Conservation (phyloP, 2,329 filamentous ascomycete genomes). For the Penicillium polonicum region DNA sequence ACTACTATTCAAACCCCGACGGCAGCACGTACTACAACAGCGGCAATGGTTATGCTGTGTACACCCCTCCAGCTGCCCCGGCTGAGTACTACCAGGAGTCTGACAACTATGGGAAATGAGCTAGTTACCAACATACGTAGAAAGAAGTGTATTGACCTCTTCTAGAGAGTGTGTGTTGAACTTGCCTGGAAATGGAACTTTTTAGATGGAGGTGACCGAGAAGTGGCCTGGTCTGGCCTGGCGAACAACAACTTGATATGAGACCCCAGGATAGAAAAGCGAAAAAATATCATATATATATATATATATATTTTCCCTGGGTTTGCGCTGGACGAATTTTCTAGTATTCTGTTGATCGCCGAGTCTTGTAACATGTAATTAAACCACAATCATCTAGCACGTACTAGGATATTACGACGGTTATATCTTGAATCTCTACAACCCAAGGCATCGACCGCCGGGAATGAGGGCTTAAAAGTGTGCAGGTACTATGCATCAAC, state of each 20-base stretch:
- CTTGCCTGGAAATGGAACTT: not conserved
- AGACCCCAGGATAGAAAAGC: not conserved
- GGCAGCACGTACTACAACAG: constrained; percentile 15
- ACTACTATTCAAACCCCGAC: constrained; percentile 17
- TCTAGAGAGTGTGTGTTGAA: not conserved
- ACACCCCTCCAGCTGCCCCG: not conserved
- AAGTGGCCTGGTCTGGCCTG: not conserved
- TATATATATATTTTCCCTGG: not conserved
- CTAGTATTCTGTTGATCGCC: not conserved
- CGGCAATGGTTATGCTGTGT: constrained; percentile 1
- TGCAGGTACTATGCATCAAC: not conserved
- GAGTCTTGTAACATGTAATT: not conserved
- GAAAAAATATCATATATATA: not conserved
- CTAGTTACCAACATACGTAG: not conserved
- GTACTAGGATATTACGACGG: not conserved
- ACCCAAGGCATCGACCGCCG: not conserved
- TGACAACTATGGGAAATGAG: not conserved
- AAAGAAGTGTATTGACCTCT: not conserved
- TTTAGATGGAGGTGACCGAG: not conserved
- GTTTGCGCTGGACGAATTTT: not conserved
- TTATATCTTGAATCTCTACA: not conserved
- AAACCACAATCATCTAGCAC: not conserved
- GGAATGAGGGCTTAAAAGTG: not conserved
- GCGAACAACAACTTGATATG: not conserved
- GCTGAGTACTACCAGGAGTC: not conserved